phyloP scores from a whole-genome alignment of 176 grass and related monocot species.

The Rhynchospora pubera region DNA sequence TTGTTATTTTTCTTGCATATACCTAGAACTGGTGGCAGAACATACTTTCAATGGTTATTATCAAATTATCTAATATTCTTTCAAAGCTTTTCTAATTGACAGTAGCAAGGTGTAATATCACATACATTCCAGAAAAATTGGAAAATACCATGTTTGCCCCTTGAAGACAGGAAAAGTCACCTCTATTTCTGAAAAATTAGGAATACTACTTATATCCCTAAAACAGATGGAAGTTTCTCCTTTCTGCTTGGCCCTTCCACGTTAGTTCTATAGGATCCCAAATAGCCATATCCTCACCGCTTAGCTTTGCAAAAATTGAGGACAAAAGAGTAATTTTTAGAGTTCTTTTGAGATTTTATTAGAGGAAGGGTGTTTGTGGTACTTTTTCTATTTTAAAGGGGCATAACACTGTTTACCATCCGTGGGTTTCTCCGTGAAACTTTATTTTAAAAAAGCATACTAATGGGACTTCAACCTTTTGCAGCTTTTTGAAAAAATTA shows the following conservation, averaged over 20 bases:
- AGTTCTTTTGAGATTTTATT: background rate
- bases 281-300: background rate
- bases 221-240: background rate
- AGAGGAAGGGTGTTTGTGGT: background rate
- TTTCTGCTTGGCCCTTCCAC: background rate
- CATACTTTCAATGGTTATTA: constrained; percentile 82
- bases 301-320: background rate
- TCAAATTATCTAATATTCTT: background rate
- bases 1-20: constrained; percentile 94
- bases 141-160: background rate
- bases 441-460: background rate
- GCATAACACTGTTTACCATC: background rate
- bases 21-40: constrained; percentile 81
- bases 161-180: background rate
- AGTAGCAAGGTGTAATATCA: background rate
- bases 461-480: constrained; percentile 6
- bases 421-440: background rate
- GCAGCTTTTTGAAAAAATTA: constrained; percentile 82
- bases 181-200: background rate
- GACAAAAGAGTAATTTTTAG: background rate
- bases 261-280: background rate
- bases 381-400: constrained; percentile 2
- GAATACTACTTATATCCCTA: background rate
- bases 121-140: background rate
- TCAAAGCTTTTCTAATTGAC: background rate